Base-by-base conservation (phyloP, 1,139 yeast species). In the Geotrichum carabidarum region DNA sequence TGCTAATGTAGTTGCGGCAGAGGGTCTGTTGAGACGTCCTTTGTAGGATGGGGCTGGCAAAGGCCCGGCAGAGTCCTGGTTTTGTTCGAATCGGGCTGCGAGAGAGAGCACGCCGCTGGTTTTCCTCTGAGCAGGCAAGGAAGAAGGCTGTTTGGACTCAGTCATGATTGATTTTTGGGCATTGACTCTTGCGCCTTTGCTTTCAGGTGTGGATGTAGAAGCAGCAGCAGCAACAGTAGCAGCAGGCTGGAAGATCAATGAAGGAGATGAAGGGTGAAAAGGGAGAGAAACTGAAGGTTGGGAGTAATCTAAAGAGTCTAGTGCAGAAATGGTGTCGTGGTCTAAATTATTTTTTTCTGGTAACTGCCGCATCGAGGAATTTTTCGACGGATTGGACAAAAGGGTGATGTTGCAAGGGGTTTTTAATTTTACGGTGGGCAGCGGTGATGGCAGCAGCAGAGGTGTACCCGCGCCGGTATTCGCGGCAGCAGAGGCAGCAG, bases 81-180 rank as follows among this genome's bases (percentile, higher is more conserved):
- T 22, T 31, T 51, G 54, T 34, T 51, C 54, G 37, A 51, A 51
- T 32, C 41, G 32, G 8, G 54, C 54, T 27, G 54, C 54, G 37
- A 51, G 15, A 9, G 54, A 51, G 27, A 47, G 50, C n/a, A 51
- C 54, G 14, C 54, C 54, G 46, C 47, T 41, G 14, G 34, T 46
- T 35, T 48, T 40, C 27, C 38, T 37, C 8, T 37, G 35, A 12
- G 32, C n/a, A 17, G 50, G 44, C 7, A 37, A 27, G 4, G 17
- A 7, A 14, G 51, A 7, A 30, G 31, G 22, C 14, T 32, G 22
- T 31, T 30, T 17, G 11, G 38, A 31, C n/a, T 48, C 44, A 41
- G 38, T 32, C 51, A 48, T 48, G 31, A 11, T 48, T 14, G 32
- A 2, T 15, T 14, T 32, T n/a, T 27, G 35, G 42, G 38, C 18